These are phyloP conservation scores for Diaporthe caulivora DNA, from an alignment of 2,329 filamentous ascomycete species.

Conservation along the genomic window DNA sequence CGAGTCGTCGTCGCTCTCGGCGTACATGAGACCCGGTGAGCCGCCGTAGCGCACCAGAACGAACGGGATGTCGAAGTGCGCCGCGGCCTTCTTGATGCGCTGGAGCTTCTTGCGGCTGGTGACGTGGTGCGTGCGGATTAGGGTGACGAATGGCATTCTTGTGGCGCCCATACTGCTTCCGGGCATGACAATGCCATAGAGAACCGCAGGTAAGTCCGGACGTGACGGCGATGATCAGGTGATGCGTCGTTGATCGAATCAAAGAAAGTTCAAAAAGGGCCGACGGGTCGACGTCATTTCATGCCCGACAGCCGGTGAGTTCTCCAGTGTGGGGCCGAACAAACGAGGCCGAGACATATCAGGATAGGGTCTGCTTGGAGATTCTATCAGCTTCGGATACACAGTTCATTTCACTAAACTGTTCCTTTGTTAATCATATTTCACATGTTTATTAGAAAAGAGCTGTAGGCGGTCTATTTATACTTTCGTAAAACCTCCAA, in stretches of 20 bases:
- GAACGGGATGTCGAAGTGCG: slow-evolving; percentile 70
- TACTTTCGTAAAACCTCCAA: no score
- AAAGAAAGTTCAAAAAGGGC: neutral
- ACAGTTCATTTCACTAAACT: no score
- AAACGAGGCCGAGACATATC: no score
- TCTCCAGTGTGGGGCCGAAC: no score
- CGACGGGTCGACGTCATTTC: no score
- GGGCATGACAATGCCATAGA: neutral
- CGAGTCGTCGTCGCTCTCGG: slow-evolving; percentile 67
- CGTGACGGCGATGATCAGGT: neutral
- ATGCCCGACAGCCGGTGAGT: no score
- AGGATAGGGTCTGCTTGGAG: no score
- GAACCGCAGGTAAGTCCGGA: no score
- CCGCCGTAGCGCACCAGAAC: slow-evolving; percentile 76
- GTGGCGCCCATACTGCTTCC: slow-evolving; percentile 19
- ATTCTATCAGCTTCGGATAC: no score
- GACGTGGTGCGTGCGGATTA: slow-evolving; percentile 85
- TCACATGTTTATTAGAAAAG: no score
- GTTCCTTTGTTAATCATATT: no score
- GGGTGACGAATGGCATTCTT: slow-evolving; percentile 56
- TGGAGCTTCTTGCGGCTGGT: slow-evolving; percentile 80
- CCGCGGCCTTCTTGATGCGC: slow-evolving; percentile 72
- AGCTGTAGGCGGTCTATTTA: no score
- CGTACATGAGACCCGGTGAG: slow-evolving; percentile 83
- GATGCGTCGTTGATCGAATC: neutral